Evolutionary conservation across 2,329 filamentous ascomycete genomes (phyloP), one percentile per base, ranked within the genome.

Genomic region (Alternaria solani): DNA sequence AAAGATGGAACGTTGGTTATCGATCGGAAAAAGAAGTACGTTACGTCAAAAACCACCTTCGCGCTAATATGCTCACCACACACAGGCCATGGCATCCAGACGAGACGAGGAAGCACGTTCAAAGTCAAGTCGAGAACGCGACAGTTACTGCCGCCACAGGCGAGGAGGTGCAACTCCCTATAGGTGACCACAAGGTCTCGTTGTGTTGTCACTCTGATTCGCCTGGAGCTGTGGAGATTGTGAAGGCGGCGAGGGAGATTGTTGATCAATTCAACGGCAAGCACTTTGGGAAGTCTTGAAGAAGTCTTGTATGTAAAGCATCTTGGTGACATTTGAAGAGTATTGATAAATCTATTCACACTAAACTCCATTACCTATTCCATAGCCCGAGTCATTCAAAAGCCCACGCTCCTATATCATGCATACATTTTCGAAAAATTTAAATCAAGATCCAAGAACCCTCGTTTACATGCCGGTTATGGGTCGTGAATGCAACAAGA

Each of bases 11-110:
- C 78, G 57, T 72, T 87, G 39, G 81, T 87, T 2, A 86, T 87
- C 68, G 85, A 86, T 63, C 80, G 86, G 32, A 86, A 87, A 77
- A 88, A 87, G 78, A 86, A 87, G 79, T 79, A 61, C 16, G 71
- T 64, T 8, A 42, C 26, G 6, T 34, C 28, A 20, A 30, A 7
- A 46, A 9, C 18, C 23, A 18, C 14, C 30, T 28, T 12, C 32
- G 36, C 1, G 18, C 18, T 30, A 7, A 12, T 18, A 11, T 30
- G 28, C 47, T 54, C 26, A 41, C 57, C 26, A 14, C 14, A 12
- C 46, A 30, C 47, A 79, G 78, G 61, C 70, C 80, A 8, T 82
- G 80, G 80, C 77, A 78, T 42, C 66, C 74, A 2, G 79, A 81
- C 42, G 80, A 82, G 53, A 78, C 72, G 7, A 74, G 78, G 59